Base-by-base conservation (phyloP, 495 filamentous ascomycete species). In the Ramalina intermedia region DNA sequence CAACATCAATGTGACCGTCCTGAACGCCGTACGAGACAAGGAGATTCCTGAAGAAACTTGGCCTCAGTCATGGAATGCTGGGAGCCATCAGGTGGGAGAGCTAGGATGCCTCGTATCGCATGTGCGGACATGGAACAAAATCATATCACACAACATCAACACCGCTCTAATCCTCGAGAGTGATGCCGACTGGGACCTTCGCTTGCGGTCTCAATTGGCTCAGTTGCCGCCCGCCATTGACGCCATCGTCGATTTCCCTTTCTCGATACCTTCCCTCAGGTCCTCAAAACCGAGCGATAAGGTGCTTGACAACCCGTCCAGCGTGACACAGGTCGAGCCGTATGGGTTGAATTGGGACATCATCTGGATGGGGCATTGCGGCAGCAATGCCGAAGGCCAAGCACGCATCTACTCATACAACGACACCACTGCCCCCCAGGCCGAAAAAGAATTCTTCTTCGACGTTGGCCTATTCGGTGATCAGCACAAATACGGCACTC, bases 211-310 rank as follows among this genome's bases (percentile, higher is more conserved):
- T 0, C 64, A 45, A 20, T 37, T 56, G 39, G 24, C 35, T 2
- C 23, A 24, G 14, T 17, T 78, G 43, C 73, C 72, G 8, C 69
- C 76, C 27, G 76, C 75, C n/a, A 71, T 78, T 21, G 78, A 74
- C 46, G 72, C 75, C 8, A 80, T 86, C 6, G 36, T 43, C 14
- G 54, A 56, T 42, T 56, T 67, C 40, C 42, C 66, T 5, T 51
- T 58, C 8, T 47, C 53, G 18, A 33, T 17, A 21, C n/a, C 33
- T 16, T 37, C 44, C 18, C 44, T 27, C 41, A 45, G 56, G 23
- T 54, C 61, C 3, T 43, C 49, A 41, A 59, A 55, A 38, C 44
- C 52, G 39, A 54, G 48, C 21, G 18, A 44, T 48, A 54, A 46
- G 43, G 49, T 52, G 42, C 55, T 48, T 51, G 50, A n/a, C 37